Evolutionary conservation across 2,329 filamentous ascomycete genomes (phyloP).

Genomic region (Endocalyx cinctus): DNA sequence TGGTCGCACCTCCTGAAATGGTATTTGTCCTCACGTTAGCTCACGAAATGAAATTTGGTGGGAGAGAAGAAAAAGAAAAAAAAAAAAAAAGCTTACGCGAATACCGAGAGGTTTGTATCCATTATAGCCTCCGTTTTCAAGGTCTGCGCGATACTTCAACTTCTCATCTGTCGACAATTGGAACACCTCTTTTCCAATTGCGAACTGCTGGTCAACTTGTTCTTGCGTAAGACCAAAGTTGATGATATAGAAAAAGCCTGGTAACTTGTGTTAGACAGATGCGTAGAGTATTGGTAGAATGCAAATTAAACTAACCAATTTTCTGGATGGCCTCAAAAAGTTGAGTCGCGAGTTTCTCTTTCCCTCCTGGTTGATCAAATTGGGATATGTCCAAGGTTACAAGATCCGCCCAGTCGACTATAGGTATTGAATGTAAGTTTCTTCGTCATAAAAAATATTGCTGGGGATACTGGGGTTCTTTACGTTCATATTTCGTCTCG

Average conservation of each 20-base stretch:
- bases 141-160: conserved; percentile 47
- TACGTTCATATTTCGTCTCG: conserved; percentile 31
- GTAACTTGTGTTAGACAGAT: neutral
- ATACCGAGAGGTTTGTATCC: conserved; percentile 48
- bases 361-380: conserved; percentile 50
- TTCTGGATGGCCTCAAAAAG: conserved; percentile 49
- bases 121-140: conserved; percentile 51
- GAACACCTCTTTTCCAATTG: conserved; percentile 56
- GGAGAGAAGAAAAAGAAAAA: neutral
- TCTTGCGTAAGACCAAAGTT: conserved; percentile 60
- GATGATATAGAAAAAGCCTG: conserved; percentile 58
- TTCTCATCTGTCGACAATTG: conserved; percentile 53
- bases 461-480: too few relatives aligned
- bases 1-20: conserved; percentile 23
- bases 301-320: conserved; percentile 22
- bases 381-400: conserved; percentile 52
- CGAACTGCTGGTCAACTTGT: conserved; percentile 56
- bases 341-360: conserved; percentile 48
- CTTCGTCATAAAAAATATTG: too few relatives aligned
- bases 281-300: neutral
- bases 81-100: conserved; percentile 12
- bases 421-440: conserved; percentile 1
- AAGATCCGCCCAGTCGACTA: conserved; percentile 50
- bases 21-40: neutral
- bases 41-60: neutral